A percentile compares a stretch with the other conserved stretches of the same genome.
phyloP scores from a whole-genome alignment of 2,329 filamentous ascomycete genomes.

The Niveomyces coronatus region DNA sequence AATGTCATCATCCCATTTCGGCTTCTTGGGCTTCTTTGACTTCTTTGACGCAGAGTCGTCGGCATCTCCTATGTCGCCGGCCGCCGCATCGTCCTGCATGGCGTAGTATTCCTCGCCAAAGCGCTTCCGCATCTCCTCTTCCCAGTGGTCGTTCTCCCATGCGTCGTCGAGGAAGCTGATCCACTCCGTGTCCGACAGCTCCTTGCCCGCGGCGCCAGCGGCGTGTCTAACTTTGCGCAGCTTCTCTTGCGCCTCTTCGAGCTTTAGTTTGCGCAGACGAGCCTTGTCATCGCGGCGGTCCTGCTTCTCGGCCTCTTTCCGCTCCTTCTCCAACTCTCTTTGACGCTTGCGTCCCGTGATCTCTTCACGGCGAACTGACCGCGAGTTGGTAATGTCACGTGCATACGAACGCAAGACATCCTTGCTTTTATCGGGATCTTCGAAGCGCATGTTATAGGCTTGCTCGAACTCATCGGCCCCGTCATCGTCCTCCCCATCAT shows the following conservation, averaged over 20 bases:
- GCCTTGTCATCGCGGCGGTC: constrained; percentile 72
- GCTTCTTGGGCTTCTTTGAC: constrained; percentile 42
- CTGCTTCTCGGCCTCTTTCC: constrained; percentile 68
- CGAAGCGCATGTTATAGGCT: constrained; percentile 93
- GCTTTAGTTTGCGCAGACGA: constrained; percentile 73
- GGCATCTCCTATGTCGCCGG: constrained; percentile 55
- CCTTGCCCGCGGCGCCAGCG: constrained; percentile 64
- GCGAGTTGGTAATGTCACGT: constrained; percentile 70
- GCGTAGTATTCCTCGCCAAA: constrained; percentile 92
- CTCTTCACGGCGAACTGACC: constrained; percentile 80
- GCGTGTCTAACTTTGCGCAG: constrained; percentile 81
- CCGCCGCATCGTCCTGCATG: constrained; percentile 53
- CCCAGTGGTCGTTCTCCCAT: constrained; percentile 86
- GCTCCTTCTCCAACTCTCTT: constrained; percentile 66
- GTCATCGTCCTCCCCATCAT: constrained; percentile 72
- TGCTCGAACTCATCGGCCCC: constrained; percentile 83
- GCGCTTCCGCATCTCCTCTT: constrained; percentile 74
- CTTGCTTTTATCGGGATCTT: constrained; percentile 80
- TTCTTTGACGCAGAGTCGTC: constrained; percentile 51
- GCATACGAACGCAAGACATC: constrained; percentile 82
- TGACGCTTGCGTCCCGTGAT: constrained; percentile 64
- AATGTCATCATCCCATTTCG: constrained; percentile 90
- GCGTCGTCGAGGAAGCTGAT: constrained; percentile 72
- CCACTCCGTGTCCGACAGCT: constrained; percentile 68
- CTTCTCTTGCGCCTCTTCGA: constrained; percentile 83